Evolutionary conservation across 371 early-diverging fungal genomes (phyloP), one percentile per base, ranked within the genome.

Genomic region (Umbelopsis sp.): DNA sequence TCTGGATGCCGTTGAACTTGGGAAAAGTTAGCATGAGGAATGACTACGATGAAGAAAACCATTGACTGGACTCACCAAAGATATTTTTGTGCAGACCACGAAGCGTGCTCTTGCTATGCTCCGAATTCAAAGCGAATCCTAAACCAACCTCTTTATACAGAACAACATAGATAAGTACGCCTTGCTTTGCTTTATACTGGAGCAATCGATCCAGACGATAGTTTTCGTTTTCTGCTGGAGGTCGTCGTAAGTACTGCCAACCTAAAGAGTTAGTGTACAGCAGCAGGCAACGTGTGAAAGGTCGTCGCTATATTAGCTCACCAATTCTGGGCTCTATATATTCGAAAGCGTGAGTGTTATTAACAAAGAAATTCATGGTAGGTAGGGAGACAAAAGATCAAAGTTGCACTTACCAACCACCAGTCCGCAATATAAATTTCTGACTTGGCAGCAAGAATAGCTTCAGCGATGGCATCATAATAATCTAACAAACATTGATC

Each of bases 351-450:
- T 29, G 29, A 3, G 29, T 29, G 29, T 29, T 29, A 29, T 29
- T 29, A 29, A 1, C 29, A 4, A 29, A 29, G 29, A 29, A 1
- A 29, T 29, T 22, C 29, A 29, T 29, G 1, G 7, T 41, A 10
- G 38, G 38, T 38, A 41, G 1, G 41, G 7, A 41, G 11, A 65
- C 4, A 32, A 50, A 24, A 53, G 37, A 48, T 20, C 16, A 37
- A 14, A 38, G 8, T 29, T 48, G 10, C 3, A 29, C 76, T 67
- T 76, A 79, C 80, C 70, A 82, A 79, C 93, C 96, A 96, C 97
- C 97, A 97, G 77, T 94, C 97, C 41, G 83, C 87, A 69, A 96
- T 95, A 71, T 89, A 95, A 38, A 96, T 93, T 65, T 87, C 88
- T 22, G 85, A 83, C 68, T 89, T 90, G 45, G 97, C 96, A 12